Evolutionary conservation across 2,329 filamentous ascomycete genomes (phyloP).

Genomic region (Alternaria metachromatica): DNA sequence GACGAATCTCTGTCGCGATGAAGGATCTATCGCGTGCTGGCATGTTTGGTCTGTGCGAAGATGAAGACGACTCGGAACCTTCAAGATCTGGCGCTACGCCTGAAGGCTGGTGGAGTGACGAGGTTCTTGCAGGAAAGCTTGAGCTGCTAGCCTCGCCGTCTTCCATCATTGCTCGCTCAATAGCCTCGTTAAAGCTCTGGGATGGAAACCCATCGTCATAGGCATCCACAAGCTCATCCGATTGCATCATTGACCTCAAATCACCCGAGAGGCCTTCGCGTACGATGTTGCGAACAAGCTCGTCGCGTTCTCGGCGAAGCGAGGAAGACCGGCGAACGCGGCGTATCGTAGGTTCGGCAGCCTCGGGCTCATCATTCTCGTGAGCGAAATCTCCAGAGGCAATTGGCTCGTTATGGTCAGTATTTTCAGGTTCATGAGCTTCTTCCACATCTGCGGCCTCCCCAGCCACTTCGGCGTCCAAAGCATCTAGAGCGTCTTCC

Average conservation of each 20-base stretch:
- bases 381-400: neutral
- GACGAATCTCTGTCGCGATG: slow-evolving; percentile 56
- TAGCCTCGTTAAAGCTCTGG: slow-evolving; percentile 8
- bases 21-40: slow-evolving; percentile 54
- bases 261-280: slow-evolving; percentile 29
- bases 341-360: slow-evolving; percentile 14
- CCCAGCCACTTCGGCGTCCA: slow-evolving; percentile 5
- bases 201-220: slow-evolving; percentile 1
- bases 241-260: slow-evolving; percentile 20
- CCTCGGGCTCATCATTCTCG: slow-evolving; percentile 1
- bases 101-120: slow-evolving; percentile 16
- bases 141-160: slow-evolving; percentile 9
- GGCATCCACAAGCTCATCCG: slow-evolving; percentile 17
- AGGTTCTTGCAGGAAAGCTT: slow-evolving; percentile 16
- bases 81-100: neutral
- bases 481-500: slow-evolving; percentile 7
- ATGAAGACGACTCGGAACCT: slow-evolving; percentile 16
- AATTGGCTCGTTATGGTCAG: neutral
- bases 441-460: neutral
- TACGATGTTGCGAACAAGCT: slow-evolving; percentile 22
- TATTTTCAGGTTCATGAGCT: neutral
- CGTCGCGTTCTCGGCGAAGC: slow-evolving; percentile 18
- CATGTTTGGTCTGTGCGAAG: slow-evolving; percentile 53
- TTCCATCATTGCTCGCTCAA: slow-evolving; percentile 12
- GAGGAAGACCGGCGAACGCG: slow-evolving; percentile 25